These are phyloP conservation scores for Crithidia acanthocephali DNA, from an alignment of 208 protist genomes.

Conservation along the genomic window DNA sequence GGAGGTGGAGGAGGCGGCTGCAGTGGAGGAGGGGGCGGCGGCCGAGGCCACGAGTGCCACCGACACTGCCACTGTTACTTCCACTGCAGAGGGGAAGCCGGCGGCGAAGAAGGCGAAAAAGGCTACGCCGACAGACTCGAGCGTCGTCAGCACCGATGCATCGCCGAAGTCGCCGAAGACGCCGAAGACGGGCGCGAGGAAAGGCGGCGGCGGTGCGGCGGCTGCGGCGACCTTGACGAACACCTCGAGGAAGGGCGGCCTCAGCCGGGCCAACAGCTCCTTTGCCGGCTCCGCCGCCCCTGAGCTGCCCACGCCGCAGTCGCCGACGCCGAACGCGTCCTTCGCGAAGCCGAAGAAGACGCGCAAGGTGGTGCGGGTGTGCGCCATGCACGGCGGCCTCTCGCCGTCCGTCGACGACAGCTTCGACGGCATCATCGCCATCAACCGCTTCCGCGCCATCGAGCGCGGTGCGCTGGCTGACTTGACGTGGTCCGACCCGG, in stretches of 20 bases:
- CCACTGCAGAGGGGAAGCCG: slow-evolving; percentile 1
- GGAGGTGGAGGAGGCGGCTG: slow-evolving; percentile 22
- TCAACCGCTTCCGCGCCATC: slow-evolving; percentile 94
- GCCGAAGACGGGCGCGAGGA: not conserved
- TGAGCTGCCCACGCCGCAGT: not conserved
- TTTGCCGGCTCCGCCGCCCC: not conserved
- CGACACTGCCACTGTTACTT: slow-evolving; percentile 90
- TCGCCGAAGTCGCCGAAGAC: not conserved
- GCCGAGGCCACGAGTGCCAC: not conserved
- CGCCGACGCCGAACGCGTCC: slow-evolving; percentile 1
- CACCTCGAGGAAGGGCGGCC: not conserved
- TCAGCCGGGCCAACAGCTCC: not conserved
- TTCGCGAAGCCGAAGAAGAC: slow-evolving; percentile 10
- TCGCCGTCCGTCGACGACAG: slow-evolving; percentile 96
- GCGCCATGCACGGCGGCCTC: slow-evolving; percentile 99
- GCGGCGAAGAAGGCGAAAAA: slow-evolving; percentile 2
- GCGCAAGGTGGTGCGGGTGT: slow-evolving; percentile 75
- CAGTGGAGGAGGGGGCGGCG: not conserved
- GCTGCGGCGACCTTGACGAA: not conserved
- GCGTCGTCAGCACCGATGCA: not conserved
- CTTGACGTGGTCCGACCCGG: slow-evolving; percentile 99
- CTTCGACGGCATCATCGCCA: slow-evolving; percentile 95
- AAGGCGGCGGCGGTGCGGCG: not conserved
- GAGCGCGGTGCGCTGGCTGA: slow-evolving; percentile 98
- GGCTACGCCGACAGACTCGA: not conserved